phyloP scores from a whole-genome alignment of 2,329 filamentous ascomycete species.

The Verticillium tricorpus region DNA sequence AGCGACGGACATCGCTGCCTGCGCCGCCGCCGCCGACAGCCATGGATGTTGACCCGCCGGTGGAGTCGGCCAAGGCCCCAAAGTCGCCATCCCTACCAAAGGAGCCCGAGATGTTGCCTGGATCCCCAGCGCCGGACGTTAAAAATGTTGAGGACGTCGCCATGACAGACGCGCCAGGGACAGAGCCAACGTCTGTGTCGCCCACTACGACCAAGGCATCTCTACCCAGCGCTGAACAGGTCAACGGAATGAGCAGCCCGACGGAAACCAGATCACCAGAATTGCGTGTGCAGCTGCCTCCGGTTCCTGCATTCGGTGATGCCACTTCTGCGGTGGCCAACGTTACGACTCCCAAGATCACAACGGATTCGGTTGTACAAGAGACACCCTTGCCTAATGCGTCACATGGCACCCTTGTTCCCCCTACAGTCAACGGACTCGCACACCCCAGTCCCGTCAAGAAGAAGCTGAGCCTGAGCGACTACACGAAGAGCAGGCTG shows the following conservation, averaged over 20 bases:
- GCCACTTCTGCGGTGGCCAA: slow-evolving; percentile 26
- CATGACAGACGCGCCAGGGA: slow-evolving; percentile 10
- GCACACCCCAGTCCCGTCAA: slow-evolving; percentile 55
- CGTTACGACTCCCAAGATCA: slow-evolving; percentile 42
- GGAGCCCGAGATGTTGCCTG: slow-evolving; percentile 6
- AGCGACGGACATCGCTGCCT: slow-evolving; percentile 19
- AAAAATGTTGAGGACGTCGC: slow-evolving; percentile 15
- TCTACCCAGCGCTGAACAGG: not conserved
- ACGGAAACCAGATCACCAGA: slow-evolving; percentile 29
- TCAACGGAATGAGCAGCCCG: slow-evolving; percentile 11
- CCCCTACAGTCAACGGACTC: slow-evolving; percentile 36
- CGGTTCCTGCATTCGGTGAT: slow-evolving; percentile 45
- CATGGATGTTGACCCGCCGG: slow-evolving; percentile 36
- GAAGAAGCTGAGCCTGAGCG: slow-evolving; percentile 64
- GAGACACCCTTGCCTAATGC: slow-evolving; percentile 44
- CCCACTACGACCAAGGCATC: slow-evolving; percentile 13
- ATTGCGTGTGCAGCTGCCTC: slow-evolving; percentile 52
- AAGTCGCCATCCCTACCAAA: not conserved
- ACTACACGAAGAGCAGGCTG: slow-evolving; percentile 57
- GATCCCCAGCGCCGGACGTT: slow-evolving; percentile 1
- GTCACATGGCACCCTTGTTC: slow-evolving; percentile 37
- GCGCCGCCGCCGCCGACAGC: slow-evolving; percentile 24
- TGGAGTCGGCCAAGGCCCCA: slow-evolving; percentile 19
- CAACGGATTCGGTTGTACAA: slow-evolving; percentile 36
- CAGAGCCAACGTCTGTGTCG: slow-evolving; percentile 26